Conservation (phyloP, 2,329 filamentous ascomycete genomes). For the Aspergillus carbonarius region DNA sequence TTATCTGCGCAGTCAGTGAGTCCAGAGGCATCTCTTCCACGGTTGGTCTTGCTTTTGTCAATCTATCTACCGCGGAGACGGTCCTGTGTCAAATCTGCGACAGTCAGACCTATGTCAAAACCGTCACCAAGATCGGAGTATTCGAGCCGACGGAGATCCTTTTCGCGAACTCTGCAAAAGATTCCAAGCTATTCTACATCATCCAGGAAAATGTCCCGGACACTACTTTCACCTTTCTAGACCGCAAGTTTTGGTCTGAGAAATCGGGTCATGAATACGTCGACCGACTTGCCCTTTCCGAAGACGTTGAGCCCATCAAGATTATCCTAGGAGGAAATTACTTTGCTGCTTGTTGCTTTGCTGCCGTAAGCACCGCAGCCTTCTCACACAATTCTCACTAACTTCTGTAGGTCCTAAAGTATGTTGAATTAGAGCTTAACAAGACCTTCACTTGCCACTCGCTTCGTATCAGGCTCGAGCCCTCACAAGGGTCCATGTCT, state of each 20-base stretch:
- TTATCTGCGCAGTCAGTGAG: constrained; percentile 86
- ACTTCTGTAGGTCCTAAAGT: constrained; percentile 68
- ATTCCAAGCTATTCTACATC: constrained; percentile 72
- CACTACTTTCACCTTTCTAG: constrained; percentile 62
- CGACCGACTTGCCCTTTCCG: constrained; percentile 71
- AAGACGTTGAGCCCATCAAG: constrained; percentile 79
- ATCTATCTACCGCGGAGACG: constrained; percentile 79
- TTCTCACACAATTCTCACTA: constrained; percentile 11
- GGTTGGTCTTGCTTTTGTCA: constrained; percentile 83
- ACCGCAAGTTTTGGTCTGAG: constrained; percentile 84
- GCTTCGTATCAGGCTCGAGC: constrained; percentile 80
- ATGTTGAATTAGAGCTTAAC: constrained; percentile 68
- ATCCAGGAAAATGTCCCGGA: constrained; percentile 70
- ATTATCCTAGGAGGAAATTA: constrained; percentile 79
- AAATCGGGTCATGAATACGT: constrained; percentile 73
- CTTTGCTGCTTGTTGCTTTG: constrained; percentile 80
- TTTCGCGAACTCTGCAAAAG: constrained; percentile 70
- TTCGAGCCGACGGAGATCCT: constrained; percentile 78
- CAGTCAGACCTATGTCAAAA: constrained; percentile 86
- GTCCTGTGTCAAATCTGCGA: constrained; percentile 89
- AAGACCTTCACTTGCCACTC: constrained; percentile 74
- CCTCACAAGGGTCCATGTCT: constrained; percentile 91
- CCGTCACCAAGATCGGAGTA: constrained; percentile 80
- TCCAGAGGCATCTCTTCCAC: constrained; percentile 82
- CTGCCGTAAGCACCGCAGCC: constrained; percentile 63